Evolutionary conservation across 1,284 basidiomycete species (phyloP).

Genomic region (Sporisorium graminicola): DNA sequence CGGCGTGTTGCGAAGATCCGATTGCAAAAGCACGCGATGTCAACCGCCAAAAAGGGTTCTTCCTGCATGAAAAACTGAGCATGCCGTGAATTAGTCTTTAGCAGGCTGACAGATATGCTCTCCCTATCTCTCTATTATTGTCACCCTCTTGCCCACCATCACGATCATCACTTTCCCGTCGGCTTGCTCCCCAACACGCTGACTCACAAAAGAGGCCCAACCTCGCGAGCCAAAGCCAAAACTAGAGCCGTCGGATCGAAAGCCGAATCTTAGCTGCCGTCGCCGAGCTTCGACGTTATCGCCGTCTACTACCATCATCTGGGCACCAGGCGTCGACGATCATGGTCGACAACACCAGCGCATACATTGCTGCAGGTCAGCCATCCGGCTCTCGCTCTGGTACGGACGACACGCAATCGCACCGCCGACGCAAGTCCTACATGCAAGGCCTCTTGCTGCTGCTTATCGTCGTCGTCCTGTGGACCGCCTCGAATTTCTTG

Average conservation of each 20-base stretch:
- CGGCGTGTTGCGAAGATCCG: conserved; percentile 3
- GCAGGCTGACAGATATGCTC: background rate
- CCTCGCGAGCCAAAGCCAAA: background rate
- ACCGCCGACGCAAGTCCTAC: conserved; percentile 71
- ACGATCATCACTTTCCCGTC: background rate
- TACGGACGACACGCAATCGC: conserved; percentile 15
- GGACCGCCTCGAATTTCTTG: conserved; percentile 74
- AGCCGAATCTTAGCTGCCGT: background rate
- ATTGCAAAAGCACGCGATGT: conserved; percentile 22
- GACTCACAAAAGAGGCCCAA: background rate
- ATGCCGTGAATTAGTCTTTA: background rate
- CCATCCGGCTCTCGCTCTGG: background rate
- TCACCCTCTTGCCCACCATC: background rate
- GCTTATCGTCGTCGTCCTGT: conserved; percentile 83
- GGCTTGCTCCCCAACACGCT: background rate
- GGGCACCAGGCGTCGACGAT: background rate
- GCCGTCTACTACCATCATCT: conserved; percentile 1
- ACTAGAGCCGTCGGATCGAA: background rate
- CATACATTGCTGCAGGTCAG: background rate
- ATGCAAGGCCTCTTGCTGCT: conserved; percentile 79
- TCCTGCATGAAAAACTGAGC: conserved; percentile 7
- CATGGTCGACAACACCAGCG: conserved; percentile 32
- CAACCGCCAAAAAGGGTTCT: conserved; percentile 9
- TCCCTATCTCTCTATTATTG: background rate
- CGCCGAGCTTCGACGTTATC: background rate